Evolutionary conservation across 2,329 filamentous ascomycete species (phyloP).

Genomic region (Fusarium coicis): DNA sequence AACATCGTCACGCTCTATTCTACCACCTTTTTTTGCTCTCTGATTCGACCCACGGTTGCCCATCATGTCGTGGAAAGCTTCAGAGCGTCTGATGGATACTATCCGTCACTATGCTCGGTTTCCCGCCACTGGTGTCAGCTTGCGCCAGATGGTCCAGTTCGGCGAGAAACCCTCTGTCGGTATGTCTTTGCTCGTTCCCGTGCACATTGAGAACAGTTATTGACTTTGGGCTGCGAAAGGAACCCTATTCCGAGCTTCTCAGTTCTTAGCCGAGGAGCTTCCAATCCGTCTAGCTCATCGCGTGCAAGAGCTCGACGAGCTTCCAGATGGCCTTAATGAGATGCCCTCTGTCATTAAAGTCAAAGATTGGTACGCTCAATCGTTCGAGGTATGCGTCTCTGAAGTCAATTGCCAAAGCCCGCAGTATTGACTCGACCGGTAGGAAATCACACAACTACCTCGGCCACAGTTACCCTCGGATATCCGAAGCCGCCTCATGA

Average conservation of each 20-base stretch:
- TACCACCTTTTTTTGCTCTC: constrained; percentile 14
- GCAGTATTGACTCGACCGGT: constrained; percentile 23
- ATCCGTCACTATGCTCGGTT: constrained; percentile 98
- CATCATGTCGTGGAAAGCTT: constrained; percentile 92
- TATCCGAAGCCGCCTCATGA: constrained; percentile 81
- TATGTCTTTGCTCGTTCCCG: constrained; percentile 79
- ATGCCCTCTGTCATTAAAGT: constrained; percentile 98
- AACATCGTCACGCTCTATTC: constrained; percentile 10
- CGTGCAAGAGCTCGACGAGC: constrained; percentile 89
- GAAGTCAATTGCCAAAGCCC: neutral
- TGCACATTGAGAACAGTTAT: constrained; percentile 74
- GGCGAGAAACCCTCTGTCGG: constrained; percentile 92
- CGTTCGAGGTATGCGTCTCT: constrained; percentile 80
- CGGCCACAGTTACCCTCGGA: constrained; percentile 81
- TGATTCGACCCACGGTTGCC: constrained; percentile 27
- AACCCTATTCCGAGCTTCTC: constrained; percentile 95
- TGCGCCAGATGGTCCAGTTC: constrained; percentile 99
- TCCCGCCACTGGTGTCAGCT: constrained; percentile 93
- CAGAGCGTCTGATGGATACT: constrained; percentile 91
- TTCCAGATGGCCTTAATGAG: constrained; percentile 95
- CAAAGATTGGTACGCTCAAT: constrained; percentile 98
- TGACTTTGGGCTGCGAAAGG: constrained; percentile 61
- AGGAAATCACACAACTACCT: constrained; percentile 92
- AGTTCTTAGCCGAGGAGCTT: constrained; percentile 97
- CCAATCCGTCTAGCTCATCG: constrained; percentile 96